A percentile compares a stretch with the other conserved stretches of the same genome.
Evolutionary conservation across 2,329 filamentous ascomycete genomes (phyloP).

Genomic region (Talaromyces marneffei): DNA sequence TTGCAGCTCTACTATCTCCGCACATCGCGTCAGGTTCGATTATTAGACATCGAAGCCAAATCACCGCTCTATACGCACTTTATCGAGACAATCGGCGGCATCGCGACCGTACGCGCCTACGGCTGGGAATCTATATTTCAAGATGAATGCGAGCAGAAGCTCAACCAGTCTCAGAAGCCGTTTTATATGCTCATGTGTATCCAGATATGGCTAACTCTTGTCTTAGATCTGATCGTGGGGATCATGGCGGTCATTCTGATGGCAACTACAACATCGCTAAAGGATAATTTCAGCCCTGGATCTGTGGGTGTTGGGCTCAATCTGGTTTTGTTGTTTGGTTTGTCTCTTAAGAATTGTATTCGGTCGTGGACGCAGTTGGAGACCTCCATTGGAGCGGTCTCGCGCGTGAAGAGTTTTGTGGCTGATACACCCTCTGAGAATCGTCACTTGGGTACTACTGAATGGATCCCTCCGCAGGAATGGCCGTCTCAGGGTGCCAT

Average conservation of each 20-base stretch:
- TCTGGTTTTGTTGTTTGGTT: conserved; percentile 50
- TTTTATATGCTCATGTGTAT: conserved; percentile 54
- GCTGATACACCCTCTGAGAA: conserved; percentile 39
- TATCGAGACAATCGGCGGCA: neutral
- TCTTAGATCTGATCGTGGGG: conserved; percentile 47
- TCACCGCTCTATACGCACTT: neutral
- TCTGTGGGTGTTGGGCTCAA: conserved; percentile 50
- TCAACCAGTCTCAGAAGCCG: conserved; percentile 52
- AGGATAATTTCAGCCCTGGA: conserved; percentile 41
- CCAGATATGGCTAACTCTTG: conserved; percentile 53
- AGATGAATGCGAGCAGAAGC: conserved; percentile 41
- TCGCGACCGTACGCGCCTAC: conserved; percentile 50
- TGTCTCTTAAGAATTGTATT: conserved; percentile 46
- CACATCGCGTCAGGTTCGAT: no score
- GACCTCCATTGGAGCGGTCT: conserved; percentile 52
- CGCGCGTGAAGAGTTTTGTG: conserved; percentile 49
- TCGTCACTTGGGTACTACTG: conserved; percentile 26
- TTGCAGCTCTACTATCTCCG: no score
- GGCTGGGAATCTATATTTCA: conserved; percentile 43
- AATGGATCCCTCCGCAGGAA: no score
- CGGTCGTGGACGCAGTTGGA: conserved; percentile 53
- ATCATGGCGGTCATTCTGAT: conserved; percentile 46
- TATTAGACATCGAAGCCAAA: neutral
- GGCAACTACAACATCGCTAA: conserved; percentile 42
- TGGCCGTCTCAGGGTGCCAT: conserved; percentile 43